Evolutionary conservation across 148 eudicot genomes (phyloP).

Genomic region (Nepenthes mirabilis): DNA sequence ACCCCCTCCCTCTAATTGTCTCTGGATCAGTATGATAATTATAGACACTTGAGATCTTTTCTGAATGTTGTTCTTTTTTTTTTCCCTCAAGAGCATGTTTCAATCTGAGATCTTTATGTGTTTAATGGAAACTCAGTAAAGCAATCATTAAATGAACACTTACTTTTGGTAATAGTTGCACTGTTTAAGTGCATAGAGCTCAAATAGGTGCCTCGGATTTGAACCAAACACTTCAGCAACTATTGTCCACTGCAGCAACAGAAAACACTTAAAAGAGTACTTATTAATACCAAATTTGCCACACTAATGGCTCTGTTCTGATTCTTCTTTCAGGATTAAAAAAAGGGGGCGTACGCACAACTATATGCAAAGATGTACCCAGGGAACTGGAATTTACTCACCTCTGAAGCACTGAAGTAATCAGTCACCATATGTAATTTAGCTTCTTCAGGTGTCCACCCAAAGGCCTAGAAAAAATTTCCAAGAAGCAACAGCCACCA

Average conservation of each 20-base stretch:
- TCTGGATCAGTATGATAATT: too few species aligned
- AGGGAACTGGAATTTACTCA: constrained; percentile 13
- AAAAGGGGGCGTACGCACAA: neutral
- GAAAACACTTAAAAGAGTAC: constrained; percentile 3
- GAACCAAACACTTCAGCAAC: constrained; percentile 77
- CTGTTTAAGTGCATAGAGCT: constrained; percentile 82
- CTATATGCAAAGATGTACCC: neutral
- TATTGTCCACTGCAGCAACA: constrained; percentile 50
- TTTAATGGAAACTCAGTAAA: neutral
- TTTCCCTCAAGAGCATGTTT: neutral
- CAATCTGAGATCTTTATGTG: neutral
- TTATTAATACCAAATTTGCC: neutral
- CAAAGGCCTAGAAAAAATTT: constrained; percentile 44
- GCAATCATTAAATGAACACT: constrained; percentile 11
- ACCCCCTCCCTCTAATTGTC: too few species aligned
- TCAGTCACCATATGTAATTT: constrained; percentile 81
- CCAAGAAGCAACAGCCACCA: neutral
- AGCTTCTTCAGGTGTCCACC: constrained; percentile 85
- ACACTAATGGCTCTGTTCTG: too few species aligned
- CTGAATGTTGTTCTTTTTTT: too few species aligned
- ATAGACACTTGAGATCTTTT: too few species aligned
- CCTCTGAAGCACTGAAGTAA: constrained; percentile 79
- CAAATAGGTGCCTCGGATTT: constrained; percentile 83
- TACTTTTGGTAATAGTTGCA: constrained; percentile 52
- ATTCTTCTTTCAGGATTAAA: too few species aligned